Base-by-base conservation (phyloP, 2,329 filamentous ascomycete genomes). In the Trichoderma koningiopsis region DNA sequence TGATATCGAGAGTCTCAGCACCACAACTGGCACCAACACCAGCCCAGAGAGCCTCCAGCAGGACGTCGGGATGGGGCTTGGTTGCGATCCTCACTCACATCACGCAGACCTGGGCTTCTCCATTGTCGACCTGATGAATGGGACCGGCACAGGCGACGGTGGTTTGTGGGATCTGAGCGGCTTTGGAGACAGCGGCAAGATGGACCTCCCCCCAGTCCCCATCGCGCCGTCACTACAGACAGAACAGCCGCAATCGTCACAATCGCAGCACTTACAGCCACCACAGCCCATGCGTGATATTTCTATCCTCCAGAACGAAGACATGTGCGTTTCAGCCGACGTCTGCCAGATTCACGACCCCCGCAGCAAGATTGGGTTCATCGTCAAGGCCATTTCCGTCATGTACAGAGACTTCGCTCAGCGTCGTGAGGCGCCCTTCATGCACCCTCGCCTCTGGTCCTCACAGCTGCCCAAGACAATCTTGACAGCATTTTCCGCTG, bases 361-460 rank as follows among this genome's bases (percentile, higher is more conserved):
- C 35, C 74, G 75, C 58, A 77, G 78, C 27, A 74, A 76, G 27
- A 71, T 82, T 40, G 79, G 80, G 65, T 79, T 76, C 71, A 74
- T 78, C n/a, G 72, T 83, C 62, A 69, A 74, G 27, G 61, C 71
- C 16, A 61, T 83, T 8, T 79, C 75, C 5, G 63, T 74, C 29
- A 71, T 83, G 55, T 81, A 78, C 73, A 60, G 70, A 24, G 74
- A 56, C 59, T 83, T 80, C 68, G 77, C 81, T 16, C 75, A 73
- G 35, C 77, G 79, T 5, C 79, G 78, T 69, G 73, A 77, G 7
- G 77, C 82, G 24, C 78, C 81, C 37, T 84, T 82, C 72, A 76
- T 84, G 66, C 83, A 85, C 72, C 76, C 78, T 43, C 76, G 79
- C 11, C 77, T 84, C 22, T 84, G 84, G 76, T 74, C 77, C 57